Evolutionary conservation across 805 yeast genomes (phyloP).

Genomic region (Pichia rugopelliculosa): DNA sequence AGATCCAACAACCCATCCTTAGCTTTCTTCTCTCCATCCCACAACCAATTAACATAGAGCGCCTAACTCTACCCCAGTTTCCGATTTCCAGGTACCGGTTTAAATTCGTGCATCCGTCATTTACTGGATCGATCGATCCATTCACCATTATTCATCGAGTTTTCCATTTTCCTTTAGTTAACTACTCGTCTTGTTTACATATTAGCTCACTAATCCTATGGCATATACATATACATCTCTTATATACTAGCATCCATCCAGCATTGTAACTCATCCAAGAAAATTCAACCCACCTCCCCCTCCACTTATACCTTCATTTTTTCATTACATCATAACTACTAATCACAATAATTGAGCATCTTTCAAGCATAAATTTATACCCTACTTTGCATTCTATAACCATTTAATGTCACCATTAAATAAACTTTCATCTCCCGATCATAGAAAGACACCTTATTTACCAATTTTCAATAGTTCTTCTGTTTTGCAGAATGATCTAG

Average conservation of each 20-base stretch:
- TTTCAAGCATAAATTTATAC: background rate
- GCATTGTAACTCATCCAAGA: background rate
- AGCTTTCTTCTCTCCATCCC: too few relatives aligned
- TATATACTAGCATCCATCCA: background rate
- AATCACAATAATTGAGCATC: background rate
- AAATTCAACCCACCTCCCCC: background rate
- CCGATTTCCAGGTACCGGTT: too few relatives aligned
- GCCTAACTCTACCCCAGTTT: too few relatives aligned
- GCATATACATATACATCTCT: background rate
- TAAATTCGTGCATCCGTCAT: too few relatives aligned
- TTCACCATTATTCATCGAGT: too few relatives aligned
- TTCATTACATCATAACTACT: background rate
- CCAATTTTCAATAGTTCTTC: background rate
- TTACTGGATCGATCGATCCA: too few relatives aligned
- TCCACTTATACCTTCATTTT: background rate
- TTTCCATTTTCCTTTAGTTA: too few relatives aligned
- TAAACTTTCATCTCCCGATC: conserved; percentile 2
- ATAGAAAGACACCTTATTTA: conserved; percentile 3
- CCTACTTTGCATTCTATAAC: background rate
- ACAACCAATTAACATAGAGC: too few relatives aligned
- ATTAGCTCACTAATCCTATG: background rate
- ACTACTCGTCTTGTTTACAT: too few relatives aligned
- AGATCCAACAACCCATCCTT: too few relatives aligned
- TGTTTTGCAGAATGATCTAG: background rate
- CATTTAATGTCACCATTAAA: conserved; percentile 3